Percentiles rank a stretch among this genome's conserved stretches.
Conservation (phyloP, 768 basidiomycete species). For the Rhodotorula babjevae region DNA sequence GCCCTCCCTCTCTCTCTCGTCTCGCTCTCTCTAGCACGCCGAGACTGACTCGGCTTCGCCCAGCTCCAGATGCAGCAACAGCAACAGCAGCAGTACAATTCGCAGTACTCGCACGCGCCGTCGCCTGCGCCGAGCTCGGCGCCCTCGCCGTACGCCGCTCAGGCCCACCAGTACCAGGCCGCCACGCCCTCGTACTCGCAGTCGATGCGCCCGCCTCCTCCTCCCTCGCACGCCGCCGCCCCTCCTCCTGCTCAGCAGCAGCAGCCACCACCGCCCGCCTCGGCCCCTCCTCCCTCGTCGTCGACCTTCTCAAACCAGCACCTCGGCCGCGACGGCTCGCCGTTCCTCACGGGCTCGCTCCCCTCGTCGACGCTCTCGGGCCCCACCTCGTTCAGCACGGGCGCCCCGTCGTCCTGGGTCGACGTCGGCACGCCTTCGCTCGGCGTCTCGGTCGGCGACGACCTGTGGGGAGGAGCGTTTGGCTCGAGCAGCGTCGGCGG, state of each 20-base stretch:
- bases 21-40: neutral
- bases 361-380: neutral
- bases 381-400: neutral
- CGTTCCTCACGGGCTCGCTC: slow-evolving; percentile 9
- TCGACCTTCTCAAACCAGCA: neutral
- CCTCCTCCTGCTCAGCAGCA: neutral
- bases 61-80: slow-evolving; percentile 2
- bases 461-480: slow-evolving; percentile 11
- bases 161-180: neutral
- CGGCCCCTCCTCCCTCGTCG: neutral
- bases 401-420: neutral
- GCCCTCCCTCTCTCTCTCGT: neutral
- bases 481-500: neutral
- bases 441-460: neutral
- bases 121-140: neutral
- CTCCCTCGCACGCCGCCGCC: neutral
- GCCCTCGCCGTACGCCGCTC: neutral
- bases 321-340: neutral
- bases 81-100: neutral
- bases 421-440: slow-evolving; percentile 26
- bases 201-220: neutral
- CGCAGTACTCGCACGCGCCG: neutral
- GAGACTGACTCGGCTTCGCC: neutral
- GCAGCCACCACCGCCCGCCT: too few species aligned
- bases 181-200: neutral